phyloP scores from a whole-genome alignment of 495 filamentous ascomycete genomes.

The Trichoderma orchidacearum region DNA sequence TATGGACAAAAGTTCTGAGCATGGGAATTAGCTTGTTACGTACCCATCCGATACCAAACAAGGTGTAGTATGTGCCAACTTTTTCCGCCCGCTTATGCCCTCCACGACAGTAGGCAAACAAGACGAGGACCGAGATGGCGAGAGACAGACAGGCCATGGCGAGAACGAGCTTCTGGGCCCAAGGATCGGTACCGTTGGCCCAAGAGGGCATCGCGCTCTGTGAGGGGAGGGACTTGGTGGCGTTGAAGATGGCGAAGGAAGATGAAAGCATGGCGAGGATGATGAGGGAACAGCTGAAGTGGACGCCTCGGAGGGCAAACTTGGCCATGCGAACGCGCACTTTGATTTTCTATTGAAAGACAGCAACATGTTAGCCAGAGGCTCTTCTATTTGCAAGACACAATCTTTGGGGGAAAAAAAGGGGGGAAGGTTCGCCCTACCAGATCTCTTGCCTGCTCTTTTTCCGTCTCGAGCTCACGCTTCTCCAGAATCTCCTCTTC shows the following conservation, averaged over 20 bases:
- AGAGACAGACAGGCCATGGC: conserved; percentile 68
- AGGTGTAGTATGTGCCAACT: conserved; percentile 81
- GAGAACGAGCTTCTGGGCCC: conserved; percentile 81
- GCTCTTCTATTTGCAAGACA: too few species aligned
- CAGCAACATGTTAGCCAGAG: too few species aligned
- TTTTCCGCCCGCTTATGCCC: conserved; percentile 86
- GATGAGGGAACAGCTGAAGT: conserved; percentile 93
- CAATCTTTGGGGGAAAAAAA: too few species aligned
- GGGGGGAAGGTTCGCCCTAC: conserved; percentile 43
- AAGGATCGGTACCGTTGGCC: conserved; percentile 63
- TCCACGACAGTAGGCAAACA: conserved; percentile 77
- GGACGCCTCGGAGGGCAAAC: conserved; percentile 81
- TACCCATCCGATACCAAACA: conserved; percentile 70
- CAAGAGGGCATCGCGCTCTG: conserved; percentile 74
- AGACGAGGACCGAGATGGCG: conserved; percentile 60
- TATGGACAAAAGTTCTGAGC: neutral
- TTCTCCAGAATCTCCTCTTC: conserved; percentile 77
- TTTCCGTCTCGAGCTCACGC: conserved; percentile 61
- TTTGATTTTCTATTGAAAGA: conserved; percentile 65
- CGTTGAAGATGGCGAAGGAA: conserved; percentile 80
- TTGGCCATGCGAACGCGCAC: conserved; percentile 86
- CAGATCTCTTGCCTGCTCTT: conserved; percentile 70
- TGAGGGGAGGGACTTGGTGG: conserved; percentile 56
- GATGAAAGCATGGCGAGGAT: conserved; percentile 76
- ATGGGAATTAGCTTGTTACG: neutral